These are phyloP conservation scores for Protomyces lactucae-debilis DNA, from an alignment of 1,139 yeast genomes.

Conservation along the genomic window DNA sequence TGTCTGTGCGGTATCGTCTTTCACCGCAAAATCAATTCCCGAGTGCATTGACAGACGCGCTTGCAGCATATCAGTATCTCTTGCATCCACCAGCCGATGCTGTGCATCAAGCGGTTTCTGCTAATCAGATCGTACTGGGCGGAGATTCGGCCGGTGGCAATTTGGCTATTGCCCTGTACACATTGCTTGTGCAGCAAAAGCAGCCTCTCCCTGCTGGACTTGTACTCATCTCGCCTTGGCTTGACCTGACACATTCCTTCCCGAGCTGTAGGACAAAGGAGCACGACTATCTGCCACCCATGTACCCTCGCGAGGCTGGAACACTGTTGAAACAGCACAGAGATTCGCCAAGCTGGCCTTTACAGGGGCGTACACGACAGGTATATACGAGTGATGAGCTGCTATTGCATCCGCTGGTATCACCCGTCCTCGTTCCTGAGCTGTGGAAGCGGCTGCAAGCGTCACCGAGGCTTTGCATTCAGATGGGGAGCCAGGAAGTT, in stretches of 20 bases:
- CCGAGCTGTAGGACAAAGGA: constrained; percentile 29
- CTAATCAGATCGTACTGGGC: constrained; percentile 23
- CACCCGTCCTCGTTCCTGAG: constrained; percentile 16
- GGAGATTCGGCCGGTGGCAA: constrained; percentile 31
- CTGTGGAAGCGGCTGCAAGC: background rate
- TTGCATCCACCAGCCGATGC: constrained; percentile 24
- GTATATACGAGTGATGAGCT: constrained; percentile 10
- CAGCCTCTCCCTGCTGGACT: constrained; percentile 31
- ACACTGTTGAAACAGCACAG: background rate
- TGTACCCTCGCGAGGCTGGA: background rate
- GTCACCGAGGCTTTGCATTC: constrained; percentile 3
- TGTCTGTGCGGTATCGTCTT: constrained; percentile 20
- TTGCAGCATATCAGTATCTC: constrained; percentile 30
- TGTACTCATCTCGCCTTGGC: constrained; percentile 31
- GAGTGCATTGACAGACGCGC: constrained; percentile 29
- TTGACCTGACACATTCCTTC: constrained; percentile 31
- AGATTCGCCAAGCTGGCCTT: constrained; percentile 16
- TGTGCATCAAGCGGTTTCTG: constrained; percentile 12
- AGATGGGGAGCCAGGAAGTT: constrained; percentile 17
- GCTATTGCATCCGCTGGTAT: constrained; percentile 24
- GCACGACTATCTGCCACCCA: constrained; percentile 31
- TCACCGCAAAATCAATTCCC: constrained; percentile 27
- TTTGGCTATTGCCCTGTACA: constrained; percentile 38
- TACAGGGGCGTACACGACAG: constrained; percentile 8
- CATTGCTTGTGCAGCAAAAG: constrained; percentile 1